Evolutionary conservation across 164 flowering plant species (phyloP).

Genomic region (Umbilicus rupestris): DNA sequence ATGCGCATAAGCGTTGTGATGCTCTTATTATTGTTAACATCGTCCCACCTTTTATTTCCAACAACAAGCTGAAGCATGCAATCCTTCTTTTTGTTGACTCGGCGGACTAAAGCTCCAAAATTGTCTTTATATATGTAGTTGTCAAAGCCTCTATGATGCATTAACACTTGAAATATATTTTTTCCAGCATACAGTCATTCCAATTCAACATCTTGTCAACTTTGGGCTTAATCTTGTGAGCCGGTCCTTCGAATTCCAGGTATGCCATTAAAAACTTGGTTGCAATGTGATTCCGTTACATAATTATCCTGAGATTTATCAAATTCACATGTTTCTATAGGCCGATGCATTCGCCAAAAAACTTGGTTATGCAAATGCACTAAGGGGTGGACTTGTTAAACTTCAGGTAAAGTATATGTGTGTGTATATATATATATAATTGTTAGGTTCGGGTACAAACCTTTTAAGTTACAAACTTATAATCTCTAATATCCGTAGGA

Average conservation of each 20-base stretch:
- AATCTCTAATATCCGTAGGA: too few relatives aligned
- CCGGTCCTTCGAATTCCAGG: slow-evolving; percentile 97
- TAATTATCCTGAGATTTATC: background rate
- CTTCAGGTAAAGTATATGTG: slow-evolving; percentile 78
- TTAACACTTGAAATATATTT: background rate
- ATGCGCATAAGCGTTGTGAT: too few relatives aligned
- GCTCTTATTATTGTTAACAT: background rate
- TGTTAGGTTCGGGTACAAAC: too few relatives aligned
- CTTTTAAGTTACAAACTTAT: too few relatives aligned
- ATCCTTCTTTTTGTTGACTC: background rate
- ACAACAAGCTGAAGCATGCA: background rate
- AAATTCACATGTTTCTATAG: slow-evolving; percentile 24
- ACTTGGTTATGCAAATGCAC: slow-evolving; percentile 64
- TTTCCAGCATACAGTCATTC: slow-evolving; percentile 83
- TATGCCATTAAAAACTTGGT: slow-evolving; percentile 13
- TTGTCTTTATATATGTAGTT: background rate
- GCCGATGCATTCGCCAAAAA: slow-evolving; percentile 97
- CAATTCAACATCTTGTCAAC: slow-evolving; percentile 84
- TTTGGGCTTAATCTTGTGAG: slow-evolving; percentile 89
- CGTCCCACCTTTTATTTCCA: background rate
- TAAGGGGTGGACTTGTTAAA: slow-evolving; percentile 80
- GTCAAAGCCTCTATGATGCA: background rate
- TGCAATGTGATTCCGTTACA: background rate
- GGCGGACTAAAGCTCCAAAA: background rate
- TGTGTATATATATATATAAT: too few relatives aligned